Evolutionary conservation across 2,329 filamentous ascomycete species (phyloP).

Genomic region (Diatrype stigma): DNA sequence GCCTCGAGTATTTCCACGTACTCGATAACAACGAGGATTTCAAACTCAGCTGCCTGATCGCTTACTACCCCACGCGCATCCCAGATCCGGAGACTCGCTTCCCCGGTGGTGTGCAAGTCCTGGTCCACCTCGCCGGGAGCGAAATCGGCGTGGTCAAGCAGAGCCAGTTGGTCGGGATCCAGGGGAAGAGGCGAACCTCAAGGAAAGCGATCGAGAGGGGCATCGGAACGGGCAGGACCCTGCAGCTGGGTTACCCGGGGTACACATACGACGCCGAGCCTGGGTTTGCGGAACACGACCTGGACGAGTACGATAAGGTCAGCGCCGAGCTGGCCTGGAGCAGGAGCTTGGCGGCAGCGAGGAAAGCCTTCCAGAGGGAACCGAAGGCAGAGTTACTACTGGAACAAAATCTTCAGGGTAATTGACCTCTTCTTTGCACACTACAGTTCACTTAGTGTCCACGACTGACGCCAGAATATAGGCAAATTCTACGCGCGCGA

Average conservation of each 20-base stretch:
- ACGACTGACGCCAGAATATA: conserved; percentile 10
- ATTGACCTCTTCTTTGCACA: conserved; percentile 19
- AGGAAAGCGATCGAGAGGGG: conserved; percentile 32
- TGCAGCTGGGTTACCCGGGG: conserved; percentile 33
- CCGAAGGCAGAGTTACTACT: conserved; percentile 62
- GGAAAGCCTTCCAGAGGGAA: conserved; percentile 59
- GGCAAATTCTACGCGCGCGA: conserved; percentile 54
- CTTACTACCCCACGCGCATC: conserved; percentile 41
- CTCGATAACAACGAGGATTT: conserved; percentile 41
- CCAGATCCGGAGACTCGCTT: conserved; percentile 39
- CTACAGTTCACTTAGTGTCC: not conserved
- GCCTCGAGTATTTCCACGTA: conserved; percentile 41
- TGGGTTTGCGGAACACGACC: conserved; percentile 68
- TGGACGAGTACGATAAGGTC: conserved; percentile 63
- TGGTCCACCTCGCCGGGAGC: conserved; percentile 38
- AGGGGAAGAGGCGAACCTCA: conserved; percentile 36
- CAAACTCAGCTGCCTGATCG: conserved; percentile 38
- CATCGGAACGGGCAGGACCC: conserved; percentile 32
- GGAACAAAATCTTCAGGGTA: conserved; percentile 60
- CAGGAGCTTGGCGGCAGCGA: conserved; percentile 56
- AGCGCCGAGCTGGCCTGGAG: conserved; percentile 65
- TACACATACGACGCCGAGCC: conserved; percentile 46
- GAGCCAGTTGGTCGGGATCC: conserved; percentile 40
- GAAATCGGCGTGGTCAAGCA: conserved; percentile 38
- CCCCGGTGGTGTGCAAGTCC: conserved; percentile 33